Conservation (phyloP, 2,329 filamentous ascomycete genomes). For the Passalora sequoiae region DNA sequence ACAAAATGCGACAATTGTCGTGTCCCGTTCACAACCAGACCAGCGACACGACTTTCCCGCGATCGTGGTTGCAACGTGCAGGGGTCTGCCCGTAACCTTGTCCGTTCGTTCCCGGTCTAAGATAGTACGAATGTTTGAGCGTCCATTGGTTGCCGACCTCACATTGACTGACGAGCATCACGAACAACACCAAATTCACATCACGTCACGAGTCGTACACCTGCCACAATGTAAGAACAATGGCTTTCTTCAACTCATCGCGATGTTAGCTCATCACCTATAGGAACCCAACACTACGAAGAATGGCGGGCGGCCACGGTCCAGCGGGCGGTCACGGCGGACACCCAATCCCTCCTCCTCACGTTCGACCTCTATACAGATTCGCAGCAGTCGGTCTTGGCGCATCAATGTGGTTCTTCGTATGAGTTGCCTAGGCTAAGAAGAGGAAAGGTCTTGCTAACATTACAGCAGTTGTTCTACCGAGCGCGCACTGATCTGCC, state of each 20-base stretch:
- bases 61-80: background rate
- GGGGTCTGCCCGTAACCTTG: background rate
- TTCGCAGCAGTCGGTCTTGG: constrained; percentile 81
- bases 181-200: background rate
- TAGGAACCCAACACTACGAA: constrained; percentile 7
- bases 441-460: constrained; percentile 7
- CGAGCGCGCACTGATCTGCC: constrained; percentile 94
- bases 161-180: background rate
- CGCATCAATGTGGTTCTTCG: constrained; percentile 99
- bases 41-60: too few relatives aligned
- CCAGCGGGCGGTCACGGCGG: constrained; percentile 37
- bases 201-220: background rate
- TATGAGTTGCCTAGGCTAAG: constrained; percentile 37
- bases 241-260: too few relatives aligned
- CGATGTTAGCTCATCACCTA: background rate
- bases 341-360: constrained; percentile 56
- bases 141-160: constrained; percentile 1
- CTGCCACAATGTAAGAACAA: constrained; percentile 1
- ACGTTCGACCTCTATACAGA: constrained; percentile 67
- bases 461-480: constrained; percentile 70
- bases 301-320: constrained; percentile 25
- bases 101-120: too few relatives aligned
- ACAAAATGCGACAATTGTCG: too few relatives aligned
- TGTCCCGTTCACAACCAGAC: too few relatives aligned
- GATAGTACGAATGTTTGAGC: background rate